Conservation (phyloP, 2,329 filamentous ascomycete species). For the Claviceps purpurea region DNA sequence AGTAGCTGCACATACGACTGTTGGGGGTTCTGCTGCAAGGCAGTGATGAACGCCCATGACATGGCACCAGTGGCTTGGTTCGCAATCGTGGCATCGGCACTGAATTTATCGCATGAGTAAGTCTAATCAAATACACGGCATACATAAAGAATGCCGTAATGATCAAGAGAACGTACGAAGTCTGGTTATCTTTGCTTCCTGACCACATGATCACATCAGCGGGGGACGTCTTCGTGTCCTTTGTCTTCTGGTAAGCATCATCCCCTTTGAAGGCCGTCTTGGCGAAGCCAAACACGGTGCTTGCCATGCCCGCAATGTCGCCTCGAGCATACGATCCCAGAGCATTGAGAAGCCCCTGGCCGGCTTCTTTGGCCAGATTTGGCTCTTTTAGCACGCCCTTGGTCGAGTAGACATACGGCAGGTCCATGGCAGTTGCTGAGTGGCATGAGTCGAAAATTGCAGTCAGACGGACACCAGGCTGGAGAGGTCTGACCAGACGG, state of each 20-base stretch:
- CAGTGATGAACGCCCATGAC: constrained; percentile 92
- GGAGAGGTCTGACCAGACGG: constrained; percentile 63
- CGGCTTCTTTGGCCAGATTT: constrained; percentile 68
- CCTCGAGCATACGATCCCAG: constrained; percentile 71
- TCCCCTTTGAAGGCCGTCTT: constrained; percentile 78
- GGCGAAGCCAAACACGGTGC: constrained; percentile 67
- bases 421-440: constrained; percentile 62
- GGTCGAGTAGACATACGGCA: constrained; percentile 70
- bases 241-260: constrained; percentile 63
- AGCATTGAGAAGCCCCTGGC: constrained; percentile 56
- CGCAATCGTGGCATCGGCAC: constrained; percentile 78
- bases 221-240: constrained; percentile 81
- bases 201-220: constrained; percentile 98
- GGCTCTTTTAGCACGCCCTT: constrained; percentile 71
- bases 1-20: constrained; percentile 94
- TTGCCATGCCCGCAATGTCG: constrained; percentile 70
- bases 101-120: constrained; percentile 22
- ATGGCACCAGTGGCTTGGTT: constrained; percentile 91
- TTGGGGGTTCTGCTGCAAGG: constrained; percentile 82
- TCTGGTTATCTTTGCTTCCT: constrained; percentile 90
- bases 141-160: background rate
- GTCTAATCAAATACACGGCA: background rate
- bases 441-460: constrained; percentile 76
- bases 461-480: constrained; percentile 71
- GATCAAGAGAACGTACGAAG: constrained; percentile 38